These are phyloP conservation scores for Verticillium zaregamsianum DNA, from an alignment of 2,329 filamentous ascomycete species.

Conservation along the genomic window DNA sequence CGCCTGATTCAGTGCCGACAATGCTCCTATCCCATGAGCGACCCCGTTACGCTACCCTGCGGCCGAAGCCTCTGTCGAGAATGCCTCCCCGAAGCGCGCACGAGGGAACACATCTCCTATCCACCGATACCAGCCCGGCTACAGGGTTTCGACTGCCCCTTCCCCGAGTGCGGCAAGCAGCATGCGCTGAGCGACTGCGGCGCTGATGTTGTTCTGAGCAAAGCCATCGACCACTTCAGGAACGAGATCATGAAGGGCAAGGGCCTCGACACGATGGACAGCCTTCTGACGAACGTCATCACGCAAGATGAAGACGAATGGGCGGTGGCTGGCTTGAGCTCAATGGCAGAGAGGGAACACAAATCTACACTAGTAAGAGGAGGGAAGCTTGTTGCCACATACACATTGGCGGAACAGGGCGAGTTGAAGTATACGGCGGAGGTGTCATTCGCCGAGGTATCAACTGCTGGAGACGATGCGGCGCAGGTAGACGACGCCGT, in stretches of 20 bases:
- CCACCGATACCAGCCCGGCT: slow-evolving; percentile 63
- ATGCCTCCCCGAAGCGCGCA: slow-evolving; percentile 66
- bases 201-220: slow-evolving; percentile 71
- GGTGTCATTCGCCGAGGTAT: slow-evolving; percentile 39
- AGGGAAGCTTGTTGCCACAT: slow-evolving; percentile 62
- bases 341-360: slow-evolving; percentile 28
- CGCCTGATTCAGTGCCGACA: slow-evolving; percentile 72
- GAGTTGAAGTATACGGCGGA: slow-evolving; percentile 53
- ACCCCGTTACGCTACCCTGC: slow-evolving; percentile 76
- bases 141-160: slow-evolving; percentile 71
- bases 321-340: slow-evolving; percentile 35
- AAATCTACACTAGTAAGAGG: slow-evolving; percentile 40
- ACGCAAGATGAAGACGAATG: slow-evolving; percentile 28
- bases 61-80: slow-evolving; percentile 71
- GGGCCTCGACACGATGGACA: slow-evolving; percentile 22
- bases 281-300: slow-evolving; percentile 33
- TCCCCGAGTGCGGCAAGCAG: slow-evolving; percentile 59
- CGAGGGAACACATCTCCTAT: slow-evolving; percentile 70
- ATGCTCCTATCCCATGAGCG: slow-evolving; percentile 64
- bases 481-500: slow-evolving; percentile 20
- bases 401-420: slow-evolving; percentile 59
- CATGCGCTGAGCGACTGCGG: slow-evolving; percentile 76
- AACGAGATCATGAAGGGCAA: slow-evolving; percentile 43
- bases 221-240: slow-evolving; percentile 59
- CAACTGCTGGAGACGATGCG: slow-evolving; percentile 18